Percentiles rank a stretch among this genome's conserved stretches.
Evolutionary conservation across 225 moss, liverwort and hornwort species (phyloP).

Genomic region (Marchantia paleacea): DNA sequence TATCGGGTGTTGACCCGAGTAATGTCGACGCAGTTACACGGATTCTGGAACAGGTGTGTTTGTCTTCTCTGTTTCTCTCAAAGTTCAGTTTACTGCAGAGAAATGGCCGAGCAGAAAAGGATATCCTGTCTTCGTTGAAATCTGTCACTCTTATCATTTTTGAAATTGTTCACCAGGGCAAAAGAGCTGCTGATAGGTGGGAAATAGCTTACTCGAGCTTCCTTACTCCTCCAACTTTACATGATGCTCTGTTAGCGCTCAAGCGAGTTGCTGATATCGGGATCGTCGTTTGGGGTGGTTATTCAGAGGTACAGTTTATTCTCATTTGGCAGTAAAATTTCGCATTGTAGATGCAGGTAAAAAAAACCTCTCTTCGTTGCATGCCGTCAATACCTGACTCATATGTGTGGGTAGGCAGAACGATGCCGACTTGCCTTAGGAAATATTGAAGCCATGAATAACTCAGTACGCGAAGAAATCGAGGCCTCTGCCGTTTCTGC

Average conservation of each 20-base stretch:
- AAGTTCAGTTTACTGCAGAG: background rate
- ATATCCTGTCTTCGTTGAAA: background rate
- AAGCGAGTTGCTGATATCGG: constrained; percentile 71
- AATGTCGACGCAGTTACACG: constrained; percentile 74
- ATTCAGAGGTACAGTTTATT: constrained; percentile 59
- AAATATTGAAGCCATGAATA: constrained; percentile 62
- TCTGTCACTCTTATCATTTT: background rate
- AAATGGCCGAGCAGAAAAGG: background rate
- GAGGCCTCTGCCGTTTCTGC: constrained; percentile 77
- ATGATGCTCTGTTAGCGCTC: constrained; percentile 69
- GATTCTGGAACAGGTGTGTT: constrained; percentile 68
- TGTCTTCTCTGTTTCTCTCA: too few species aligned
- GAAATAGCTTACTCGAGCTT: constrained; percentile 84
- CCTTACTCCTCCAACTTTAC: constrained; percentile 66
- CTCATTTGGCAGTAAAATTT: background rate
- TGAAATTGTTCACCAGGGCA: constrained; percentile 41
- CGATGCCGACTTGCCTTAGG: constrained; percentile 92
- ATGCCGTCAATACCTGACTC: background rate
- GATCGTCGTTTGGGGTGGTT: constrained; percentile 72
- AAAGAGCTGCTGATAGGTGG: constrained; percentile 85
- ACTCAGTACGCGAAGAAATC: constrained; percentile 50
- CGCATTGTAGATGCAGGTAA: background rate
- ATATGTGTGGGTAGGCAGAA: constrained; percentile 77
- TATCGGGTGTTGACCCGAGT: constrained; percentile 72
- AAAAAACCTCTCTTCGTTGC: background rate